Evolutionary conservation across 169 alveolate genomes (phyloP).

Genomic region (Plasmodium relictum): DNA sequence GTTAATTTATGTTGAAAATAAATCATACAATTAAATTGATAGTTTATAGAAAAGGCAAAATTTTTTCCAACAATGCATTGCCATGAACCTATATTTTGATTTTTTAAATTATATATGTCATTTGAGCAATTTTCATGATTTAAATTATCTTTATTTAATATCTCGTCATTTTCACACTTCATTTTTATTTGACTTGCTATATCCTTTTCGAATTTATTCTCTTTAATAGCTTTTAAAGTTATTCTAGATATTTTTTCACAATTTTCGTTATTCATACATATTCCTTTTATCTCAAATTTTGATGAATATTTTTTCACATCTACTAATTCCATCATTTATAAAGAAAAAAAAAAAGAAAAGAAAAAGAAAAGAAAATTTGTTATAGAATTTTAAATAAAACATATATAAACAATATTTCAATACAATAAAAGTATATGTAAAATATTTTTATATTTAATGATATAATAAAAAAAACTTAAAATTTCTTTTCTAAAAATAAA

Average conservation of each 20-base stretch:
- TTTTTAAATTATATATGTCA: constrained; percentile 50
- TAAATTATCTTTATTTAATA: constrained; percentile 61
- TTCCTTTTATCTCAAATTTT: constrained; percentile 66
- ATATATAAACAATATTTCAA: no score
- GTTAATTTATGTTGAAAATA: constrained; percentile 57
- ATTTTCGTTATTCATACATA: constrained; percentile 72
- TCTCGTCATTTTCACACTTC: constrained; percentile 72
- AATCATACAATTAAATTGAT: constrained; percentile 67
- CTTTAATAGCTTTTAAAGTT: constrained; percentile 64
- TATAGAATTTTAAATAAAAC: no score
- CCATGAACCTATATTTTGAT: constrained; percentile 74
- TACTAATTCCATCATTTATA: constrained; percentile 21
- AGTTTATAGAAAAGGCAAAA: constrained; percentile 73
- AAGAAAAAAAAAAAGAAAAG: not conserved
- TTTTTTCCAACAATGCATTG: constrained; percentile 76
- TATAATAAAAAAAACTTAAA: no score
- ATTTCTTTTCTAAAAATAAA: no score
- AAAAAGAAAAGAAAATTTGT: not conserved
- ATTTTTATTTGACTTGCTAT: constrained; percentile 75
- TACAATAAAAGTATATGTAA: no score
- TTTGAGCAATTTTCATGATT: constrained; percentile 30
- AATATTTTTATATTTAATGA: no score
- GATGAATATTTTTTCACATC: constrained; percentile 62
- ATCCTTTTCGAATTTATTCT: constrained; percentile 68
- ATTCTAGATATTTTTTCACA: constrained; percentile 63